Evolutionary conservation across 805 yeast species (phyloP).

Genomic region (Candida wancherniae): DNA sequence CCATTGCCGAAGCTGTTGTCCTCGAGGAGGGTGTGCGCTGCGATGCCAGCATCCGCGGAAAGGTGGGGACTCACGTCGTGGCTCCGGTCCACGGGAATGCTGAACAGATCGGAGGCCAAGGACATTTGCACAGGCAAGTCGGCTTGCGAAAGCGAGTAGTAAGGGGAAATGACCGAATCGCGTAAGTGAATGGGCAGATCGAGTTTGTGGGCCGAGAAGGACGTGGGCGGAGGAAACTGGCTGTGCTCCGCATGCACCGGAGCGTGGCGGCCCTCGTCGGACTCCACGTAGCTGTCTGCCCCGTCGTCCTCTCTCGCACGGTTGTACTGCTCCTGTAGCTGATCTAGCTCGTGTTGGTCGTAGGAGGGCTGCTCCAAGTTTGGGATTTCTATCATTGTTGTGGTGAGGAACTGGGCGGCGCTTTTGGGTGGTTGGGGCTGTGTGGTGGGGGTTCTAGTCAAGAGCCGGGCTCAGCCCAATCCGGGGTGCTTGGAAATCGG

Average conservation of each 20-base stretch:
- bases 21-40: too few relatives aligned
- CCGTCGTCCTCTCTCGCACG: too few relatives aligned
- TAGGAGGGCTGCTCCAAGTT: constrained; percentile 30
- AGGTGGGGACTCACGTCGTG: too few relatives aligned
- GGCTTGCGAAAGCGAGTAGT: constrained; percentile 12
- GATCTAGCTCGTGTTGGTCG: constrained; percentile 15
- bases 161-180: constrained; percentile 8
- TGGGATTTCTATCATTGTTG: constrained; percentile 41
- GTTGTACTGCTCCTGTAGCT: constrained; percentile 16
- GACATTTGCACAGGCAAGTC: constrained; percentile 10
- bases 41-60: too few relatives aligned
- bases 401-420: neutral
- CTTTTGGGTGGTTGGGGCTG: too few relatives aligned
- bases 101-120: constrained; percentile 14
- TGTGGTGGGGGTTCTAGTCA: too few relatives aligned
- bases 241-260: too few relatives aligned
- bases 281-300: too few relatives aligned
- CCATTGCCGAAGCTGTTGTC: constrained; percentile 7
- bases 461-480: too few relatives aligned
- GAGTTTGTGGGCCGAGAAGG: constrained; percentile 4
- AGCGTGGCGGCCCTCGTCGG: too few relatives aligned
- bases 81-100: constrained; percentile 5
- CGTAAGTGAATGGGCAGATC: constrained; percentile 13
- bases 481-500: too few relatives aligned
- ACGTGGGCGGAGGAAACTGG: constrained; percentile 4